These are phyloP conservation scores for Blastocystis sp. DNA, from an alignment of 352 stramenopile species.

Conservation along the genomic window DNA sequence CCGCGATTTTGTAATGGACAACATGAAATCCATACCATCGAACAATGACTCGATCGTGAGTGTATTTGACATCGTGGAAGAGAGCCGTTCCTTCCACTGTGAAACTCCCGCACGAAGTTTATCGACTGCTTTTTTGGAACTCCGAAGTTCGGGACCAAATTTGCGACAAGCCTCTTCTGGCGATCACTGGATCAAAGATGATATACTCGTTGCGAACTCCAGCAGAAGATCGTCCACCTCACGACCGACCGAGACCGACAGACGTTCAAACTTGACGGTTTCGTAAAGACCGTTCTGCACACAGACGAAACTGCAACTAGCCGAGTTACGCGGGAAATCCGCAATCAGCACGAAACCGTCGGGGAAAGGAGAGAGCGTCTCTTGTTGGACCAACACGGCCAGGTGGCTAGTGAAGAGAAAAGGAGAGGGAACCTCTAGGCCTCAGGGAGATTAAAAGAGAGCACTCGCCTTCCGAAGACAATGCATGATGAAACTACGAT, in stretches of 20 bases:
- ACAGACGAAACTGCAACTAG: neutral
- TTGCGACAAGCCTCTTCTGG: neutral
- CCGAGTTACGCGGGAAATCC: neutral
- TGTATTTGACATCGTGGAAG: neutral
- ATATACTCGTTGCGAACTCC: neutral
- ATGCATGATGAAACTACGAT: neutral
- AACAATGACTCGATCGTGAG: slow-evolving; percentile 30
- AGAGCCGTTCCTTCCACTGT: neutral
- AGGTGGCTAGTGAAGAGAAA: neutral
- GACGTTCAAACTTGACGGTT: neutral
- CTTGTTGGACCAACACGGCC: neutral
- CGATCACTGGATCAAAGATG: neutral
- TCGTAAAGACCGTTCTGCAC: neutral
- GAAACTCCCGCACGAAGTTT: neutral
- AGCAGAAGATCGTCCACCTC: neutral
- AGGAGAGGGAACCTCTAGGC: neutral
- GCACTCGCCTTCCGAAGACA: neutral
- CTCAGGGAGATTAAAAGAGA: neutral
- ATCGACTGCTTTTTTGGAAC: neutral
- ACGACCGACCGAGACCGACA: neutral
- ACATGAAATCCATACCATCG: neutral
- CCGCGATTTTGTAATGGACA: neutral
- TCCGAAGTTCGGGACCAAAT: neutral
- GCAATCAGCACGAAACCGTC: neutral
- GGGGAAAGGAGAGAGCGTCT: neutral